Percentiles rank a stretch among this genome's conserved stretches.
Evolutionary conservation across 2,329 filamentous ascomycete genomes (phyloP).

Genomic region (Diaporthe citri): DNA sequence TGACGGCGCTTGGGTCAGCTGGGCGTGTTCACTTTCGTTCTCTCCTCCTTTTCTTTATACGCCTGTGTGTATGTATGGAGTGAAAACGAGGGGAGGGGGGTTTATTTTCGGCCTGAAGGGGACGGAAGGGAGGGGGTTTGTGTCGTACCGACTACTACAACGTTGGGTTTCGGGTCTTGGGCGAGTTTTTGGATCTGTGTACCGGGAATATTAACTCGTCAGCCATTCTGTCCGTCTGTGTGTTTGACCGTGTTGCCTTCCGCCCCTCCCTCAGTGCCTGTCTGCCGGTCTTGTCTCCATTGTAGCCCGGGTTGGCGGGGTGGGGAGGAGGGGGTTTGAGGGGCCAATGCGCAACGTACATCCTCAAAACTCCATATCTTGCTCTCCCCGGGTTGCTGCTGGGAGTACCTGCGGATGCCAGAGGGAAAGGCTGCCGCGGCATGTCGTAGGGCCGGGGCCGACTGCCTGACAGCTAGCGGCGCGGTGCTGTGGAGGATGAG

Average conservation of each 20-base stretch:
- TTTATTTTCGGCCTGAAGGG: neutral
- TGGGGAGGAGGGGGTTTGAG: neutral
- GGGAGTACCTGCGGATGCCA: constrained; percentile 45
- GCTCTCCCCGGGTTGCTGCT: constrained; percentile 45
- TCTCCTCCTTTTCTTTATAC: neutral
- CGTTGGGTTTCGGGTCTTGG: constrained; percentile 47
- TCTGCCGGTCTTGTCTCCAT: neutral
- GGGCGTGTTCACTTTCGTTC: neutral
- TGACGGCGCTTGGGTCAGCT: neutral
- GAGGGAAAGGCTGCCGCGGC: neutral
- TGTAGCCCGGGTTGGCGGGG: neutral
- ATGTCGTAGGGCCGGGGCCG: neutral
- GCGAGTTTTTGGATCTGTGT: constrained; percentile 56
- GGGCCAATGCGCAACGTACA: constrained; percentile 44
- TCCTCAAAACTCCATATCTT: constrained; percentile 64
- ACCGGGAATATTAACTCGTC: neutral
- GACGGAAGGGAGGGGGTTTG: neutral
- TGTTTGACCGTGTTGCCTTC: neutral
- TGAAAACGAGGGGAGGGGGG: neutral
- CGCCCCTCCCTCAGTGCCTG: neutral
- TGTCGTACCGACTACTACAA: constrained; percentile 62
- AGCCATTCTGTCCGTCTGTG: neutral
- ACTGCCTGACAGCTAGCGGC: neutral
- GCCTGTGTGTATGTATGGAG: neutral
- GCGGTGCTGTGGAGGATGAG: constrained; percentile 14